Conservation (phyloP, 805 yeast genomes). For the Hanseniaspora clermontiae region DNA sequence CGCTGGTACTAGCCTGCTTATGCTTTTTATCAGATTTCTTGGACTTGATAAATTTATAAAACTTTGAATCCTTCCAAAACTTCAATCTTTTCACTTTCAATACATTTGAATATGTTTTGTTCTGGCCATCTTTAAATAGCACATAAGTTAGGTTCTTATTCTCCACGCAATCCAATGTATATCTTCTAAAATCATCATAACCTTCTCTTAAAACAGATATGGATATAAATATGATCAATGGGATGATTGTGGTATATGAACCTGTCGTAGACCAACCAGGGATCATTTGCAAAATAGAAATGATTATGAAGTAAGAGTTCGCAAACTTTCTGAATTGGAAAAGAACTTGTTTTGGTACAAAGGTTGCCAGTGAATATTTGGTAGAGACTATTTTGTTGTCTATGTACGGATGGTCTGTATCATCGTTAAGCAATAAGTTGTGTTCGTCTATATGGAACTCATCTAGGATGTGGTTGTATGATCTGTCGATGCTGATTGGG, state of each 20-base stretch:
- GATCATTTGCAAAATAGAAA: conserved; percentile 87
- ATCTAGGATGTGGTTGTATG: not conserved
- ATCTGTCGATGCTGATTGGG: not conserved
- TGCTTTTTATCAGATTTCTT: not conserved
- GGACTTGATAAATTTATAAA: not conserved
- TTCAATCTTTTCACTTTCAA: not conserved
- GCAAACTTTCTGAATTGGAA: conserved; percentile 92
- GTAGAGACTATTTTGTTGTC: conserved; percentile 73
- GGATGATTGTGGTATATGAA: conserved; percentile 83
- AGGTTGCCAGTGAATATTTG: conserved; percentile 65
- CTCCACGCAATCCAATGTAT: conserved; percentile 71
- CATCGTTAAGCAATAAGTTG: not conserved
- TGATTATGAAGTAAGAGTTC: conserved; percentile 75
- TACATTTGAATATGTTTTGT: not conserved
- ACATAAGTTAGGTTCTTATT: conserved; percentile 45
- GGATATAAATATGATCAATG: conserved; percentile 70
- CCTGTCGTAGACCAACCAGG: conserved; percentile 98
- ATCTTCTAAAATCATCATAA: conserved; percentile 82
- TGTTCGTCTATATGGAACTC: not conserved
- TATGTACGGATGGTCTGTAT: conserved; percentile 39
- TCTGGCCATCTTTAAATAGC: conserved; percentile 19
- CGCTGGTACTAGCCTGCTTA: not conserved
- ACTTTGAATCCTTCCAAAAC: not conserved
- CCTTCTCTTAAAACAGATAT: conserved; percentile 89
- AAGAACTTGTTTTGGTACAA: conserved; percentile 73